Conservation (phyloP, 2,329 filamentous ascomycete genomes). For the Tolypocladium inflatum region DNA sequence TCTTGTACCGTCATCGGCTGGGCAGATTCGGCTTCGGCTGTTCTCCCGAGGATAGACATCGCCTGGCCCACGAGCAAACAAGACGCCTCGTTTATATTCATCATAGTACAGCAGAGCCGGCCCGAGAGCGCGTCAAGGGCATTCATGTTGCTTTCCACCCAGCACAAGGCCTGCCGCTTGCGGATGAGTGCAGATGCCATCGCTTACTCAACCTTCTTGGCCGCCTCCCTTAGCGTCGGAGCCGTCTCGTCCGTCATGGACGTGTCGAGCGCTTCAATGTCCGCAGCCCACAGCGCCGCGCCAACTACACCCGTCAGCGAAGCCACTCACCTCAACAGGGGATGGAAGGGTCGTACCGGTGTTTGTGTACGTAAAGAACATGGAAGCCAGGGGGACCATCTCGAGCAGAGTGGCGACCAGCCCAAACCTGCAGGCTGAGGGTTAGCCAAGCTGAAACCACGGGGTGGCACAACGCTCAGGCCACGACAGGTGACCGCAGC, state of each 20-base stretch:
- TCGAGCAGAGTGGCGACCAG: conserved; percentile 70
- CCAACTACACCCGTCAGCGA: conserved; percentile 47
- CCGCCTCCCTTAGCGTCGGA: conserved; percentile 38
- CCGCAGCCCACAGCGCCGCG: conserved; percentile 88
- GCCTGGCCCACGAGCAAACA: background rate
- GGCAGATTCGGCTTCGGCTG: background rate
- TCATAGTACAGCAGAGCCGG: background rate
- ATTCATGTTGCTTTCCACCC: too few species aligned
- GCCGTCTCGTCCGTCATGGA: conserved; percentile 40
- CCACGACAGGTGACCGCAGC: background rate
- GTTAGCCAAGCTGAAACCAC: conserved; percentile 4
- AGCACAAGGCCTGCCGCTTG: background rate
- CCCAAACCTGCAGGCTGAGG: conserved; percentile 48
- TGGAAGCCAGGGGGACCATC: conserved; percentile 72
- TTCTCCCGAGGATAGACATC: background rate
- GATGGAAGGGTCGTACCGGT: conserved; percentile 38
- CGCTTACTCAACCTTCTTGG: conserved; percentile 33
- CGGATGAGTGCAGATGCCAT: background rate
- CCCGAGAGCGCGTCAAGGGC: background rate
- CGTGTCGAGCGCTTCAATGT: conserved; percentile 55
- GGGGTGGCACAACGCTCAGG: background rate
- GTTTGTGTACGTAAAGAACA: conserved; percentile 85
- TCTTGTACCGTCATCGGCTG: background rate
- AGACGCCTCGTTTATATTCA: background rate
- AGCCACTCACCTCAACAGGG: background rate